Base-by-base conservation (phyloP, 371 early-diverging fungal genomes). In the Circinella umbellata region DNA sequence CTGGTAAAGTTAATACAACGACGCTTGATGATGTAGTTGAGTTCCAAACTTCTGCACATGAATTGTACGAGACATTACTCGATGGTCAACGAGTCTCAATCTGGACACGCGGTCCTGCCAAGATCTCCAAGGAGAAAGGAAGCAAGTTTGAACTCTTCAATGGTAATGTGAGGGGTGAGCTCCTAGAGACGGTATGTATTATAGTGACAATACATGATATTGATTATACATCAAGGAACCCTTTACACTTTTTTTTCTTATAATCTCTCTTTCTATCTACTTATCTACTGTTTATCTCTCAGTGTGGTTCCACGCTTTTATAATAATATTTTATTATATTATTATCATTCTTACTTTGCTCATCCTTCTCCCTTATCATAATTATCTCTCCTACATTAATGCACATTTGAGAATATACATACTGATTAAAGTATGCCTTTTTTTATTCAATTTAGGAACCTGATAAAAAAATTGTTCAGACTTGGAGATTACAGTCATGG, bases 401-500 rank as follows among this genome's bases (percentile, higher is more conserved):
- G 27, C 27, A 27, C 27, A 27, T 27, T 0, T 27, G 27, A 27
- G 27, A 27, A 27, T 27, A 27, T 27, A 27, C 27, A 27, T 27
- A 27, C 15, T 47, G 34, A 38, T n/a, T 37, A 20, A n/a, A 4
- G n/a, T 35, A 55, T 36, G 38, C 37, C 5, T 54, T 39, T 1
- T 47, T 62, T 14, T 53, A 51, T 35, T 18, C 11, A 55, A 59
- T 4, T 48, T 34, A 84, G 82, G 79, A 74, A n/a, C 85, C 88
- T 47, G 90, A 90, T 64, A 88, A 92, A 75, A 91, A 86, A 77
- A 92, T 97, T 77, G 93, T 92, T 64, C 90, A 91, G 79, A 91
- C 88, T 68, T 97, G 97, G 98, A 85, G 97, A 47, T 76, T 92
- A 66, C 86, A 84, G 68, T 82, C 89, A 15, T 97, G 98, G 98